Base-by-base conservation (phyloP, 495 filamentous ascomycete species). In the Lasiosphaeria ovina region DNA sequence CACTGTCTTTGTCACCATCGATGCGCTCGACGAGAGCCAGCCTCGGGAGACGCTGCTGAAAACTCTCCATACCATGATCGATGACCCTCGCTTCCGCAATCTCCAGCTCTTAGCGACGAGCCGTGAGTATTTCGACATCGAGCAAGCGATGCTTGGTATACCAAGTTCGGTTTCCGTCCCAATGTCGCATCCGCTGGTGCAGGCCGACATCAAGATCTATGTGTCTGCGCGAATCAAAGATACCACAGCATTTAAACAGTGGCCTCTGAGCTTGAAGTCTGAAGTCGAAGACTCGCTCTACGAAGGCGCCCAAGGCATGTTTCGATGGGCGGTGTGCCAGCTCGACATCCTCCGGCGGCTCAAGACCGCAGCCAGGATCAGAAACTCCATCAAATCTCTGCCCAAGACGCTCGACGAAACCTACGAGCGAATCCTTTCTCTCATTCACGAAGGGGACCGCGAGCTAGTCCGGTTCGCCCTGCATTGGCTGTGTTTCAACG, bases 321-420 rank as follows among this genome's bases (percentile, higher is more conserved):
- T 79, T 53, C 74, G 73, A 31, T 79, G 74, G 76, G 72, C 70
- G 6, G 66, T 73, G 16, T 77, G 75, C 58, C 74, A 79, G 62
- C 59, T 79, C 16, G 72, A 77, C 57, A 66, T 69, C 3, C 53
- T 79, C 12, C 61, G 70, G 35, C 68, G 66, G 10, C 59, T 62
- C 11, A 42, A 42, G 14, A 9, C 38, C 16, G 24, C 35, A 42
- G 55, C 54, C 40, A 54, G 64, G 11, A 58, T 77, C 32, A 12
- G 53, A 17, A 55, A 67, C 38, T 66, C 70, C 14, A 54, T 77
- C 16, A 36, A 55, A 6, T 61, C 65, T 42, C 60, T 77, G 7
- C 75, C 76, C 7, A 54, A 69, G 31, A 69, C 66, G 5, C 60
- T 77, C 14, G 70, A 77, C 48, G 70, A 73, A 52, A 74, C 70